A percentile compares a stretch with the other conserved stretches of the same genome.
Conservation (phyloP, 768 basidiomycete genomes). For the Pleurotus tuoliensis region DNA sequence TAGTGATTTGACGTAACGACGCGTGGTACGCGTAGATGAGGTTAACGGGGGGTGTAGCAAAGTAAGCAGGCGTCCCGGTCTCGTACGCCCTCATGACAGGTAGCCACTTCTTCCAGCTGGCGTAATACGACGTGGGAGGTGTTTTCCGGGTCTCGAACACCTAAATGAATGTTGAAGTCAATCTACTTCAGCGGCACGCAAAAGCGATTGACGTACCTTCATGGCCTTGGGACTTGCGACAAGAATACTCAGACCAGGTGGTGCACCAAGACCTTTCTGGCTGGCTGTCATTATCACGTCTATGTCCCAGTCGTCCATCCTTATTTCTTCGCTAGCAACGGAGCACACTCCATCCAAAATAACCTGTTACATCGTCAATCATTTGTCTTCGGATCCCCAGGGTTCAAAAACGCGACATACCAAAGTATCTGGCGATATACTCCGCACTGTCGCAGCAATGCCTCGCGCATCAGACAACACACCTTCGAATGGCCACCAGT, state of each 20-base stretch:
- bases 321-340: conserved; percentile 88
- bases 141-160: conserved; percentile 54
- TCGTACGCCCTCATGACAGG: conserved; percentile 89
- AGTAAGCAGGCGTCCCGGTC: conserved; percentile 70
- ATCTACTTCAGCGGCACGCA: background rate
- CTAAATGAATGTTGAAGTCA: conserved; percentile 13
- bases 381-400: background rate
- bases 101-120: conserved; percentile 85
- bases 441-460: conserved; percentile 61
- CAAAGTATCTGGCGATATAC: conserved; percentile 77
- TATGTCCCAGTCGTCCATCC: conserved; percentile 83
- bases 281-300: conserved; percentile 78
- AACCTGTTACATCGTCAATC: conserved; percentile 33
- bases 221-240: conserved; percentile 72
- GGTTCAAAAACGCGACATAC: conserved; percentile 27
- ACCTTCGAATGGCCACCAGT: conserved; percentile 27
- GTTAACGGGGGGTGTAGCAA: conserved; percentile 86
- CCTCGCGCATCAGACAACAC: conserved; percentile 75
- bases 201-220: conserved; percentile 30
- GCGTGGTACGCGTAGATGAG: conserved; percentile 80
- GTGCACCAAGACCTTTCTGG: conserved; percentile 85
- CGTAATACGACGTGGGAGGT: conserved; percentile 70
- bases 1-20: conserved; percentile 67
- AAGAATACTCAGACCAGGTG: conserved; percentile 82
- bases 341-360: conserved; percentile 87